Conservation (phyloP, 495 filamentous ascomycete species). For the Aspergillus leporis region DNA sequence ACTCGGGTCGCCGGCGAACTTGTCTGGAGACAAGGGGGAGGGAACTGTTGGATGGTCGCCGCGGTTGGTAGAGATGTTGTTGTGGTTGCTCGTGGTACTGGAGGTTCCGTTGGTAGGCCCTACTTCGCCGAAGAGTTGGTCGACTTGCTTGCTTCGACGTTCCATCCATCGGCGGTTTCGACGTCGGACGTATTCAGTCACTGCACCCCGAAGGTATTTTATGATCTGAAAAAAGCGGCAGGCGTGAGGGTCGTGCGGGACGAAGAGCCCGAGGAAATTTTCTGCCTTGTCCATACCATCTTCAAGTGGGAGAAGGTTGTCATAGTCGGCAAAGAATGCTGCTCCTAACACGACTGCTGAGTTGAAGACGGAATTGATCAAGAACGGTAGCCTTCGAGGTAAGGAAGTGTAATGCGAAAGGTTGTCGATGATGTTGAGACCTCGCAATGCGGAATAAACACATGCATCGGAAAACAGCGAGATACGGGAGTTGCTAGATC, state of each 20-base stretch:
- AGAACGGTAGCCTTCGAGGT: conserved; percentile 66
- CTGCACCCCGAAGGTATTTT: conserved; percentile 58
- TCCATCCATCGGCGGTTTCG: conserved; percentile 40
- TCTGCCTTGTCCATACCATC: conserved; percentile 59
- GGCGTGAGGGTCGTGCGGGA: conserved; percentile 64
- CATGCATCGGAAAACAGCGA: conserved; percentile 70
- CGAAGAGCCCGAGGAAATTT: conserved; percentile 60
- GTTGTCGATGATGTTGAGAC: conserved; percentile 59
- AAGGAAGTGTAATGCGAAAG: conserved; percentile 60
- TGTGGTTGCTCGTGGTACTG: conserved; percentile 19
- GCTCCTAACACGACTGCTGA: conserved; percentile 67
- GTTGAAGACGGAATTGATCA: conserved; percentile 74
- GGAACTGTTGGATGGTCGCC: conserved; percentile 19
- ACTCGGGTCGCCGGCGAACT: conserved; percentile 16
- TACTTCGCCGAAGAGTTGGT: conserved; percentile 43
- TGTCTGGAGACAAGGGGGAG: conserved; percentile 31
- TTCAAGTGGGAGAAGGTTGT: conserved; percentile 55
- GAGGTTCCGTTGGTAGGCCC: conserved; percentile 24
- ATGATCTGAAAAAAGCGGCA: conserved; percentile 64
- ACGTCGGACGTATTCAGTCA: conserved; percentile 44
- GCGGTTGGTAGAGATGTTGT: conserved; percentile 16
- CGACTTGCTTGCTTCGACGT: conserved; percentile 38
- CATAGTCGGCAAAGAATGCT: conserved; percentile 68
- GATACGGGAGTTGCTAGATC: conserved; percentile 46
- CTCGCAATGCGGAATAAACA: conserved; percentile 67